Evolutionary conservation across 495 filamentous ascomycete species (phyloP), one percentile per base, ranked within the genome.

Genomic region (Neurospora hispaniola): DNA sequence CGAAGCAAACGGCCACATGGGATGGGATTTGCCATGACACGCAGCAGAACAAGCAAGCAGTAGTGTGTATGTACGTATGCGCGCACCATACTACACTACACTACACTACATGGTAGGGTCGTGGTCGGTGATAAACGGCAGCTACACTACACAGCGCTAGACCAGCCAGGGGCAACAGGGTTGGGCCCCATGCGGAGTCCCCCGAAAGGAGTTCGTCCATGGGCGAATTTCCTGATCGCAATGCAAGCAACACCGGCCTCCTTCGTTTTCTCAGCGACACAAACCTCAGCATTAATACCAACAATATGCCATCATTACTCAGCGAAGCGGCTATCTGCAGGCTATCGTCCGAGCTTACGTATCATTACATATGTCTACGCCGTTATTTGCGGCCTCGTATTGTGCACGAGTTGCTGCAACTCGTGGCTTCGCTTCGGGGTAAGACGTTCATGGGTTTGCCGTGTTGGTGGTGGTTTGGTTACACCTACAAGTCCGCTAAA

Each of bases 211-310:
- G 69, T 42, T 69, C 69, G 68, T 44, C 71, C 40, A 27, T 71
- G 31, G 72, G 71, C 76, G 74, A 79, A 73, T 78, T 70, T 66
- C 54, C 54, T 66, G 54, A 76, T 70, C 73, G 40, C 71, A 66
- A 40, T 75, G 72, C 77, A 74, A 74, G 75, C 75, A 69, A 69
- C 31, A 12, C 71, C 62, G 23, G 31, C 46, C 42, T 59, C 41
- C 43, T 71, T 42, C 20, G 18, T 44, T 38, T 41, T 20, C 69
- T 72, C 54, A 66, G 54, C 54, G 54, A 66, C 54, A 66, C 35
- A 66, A 66, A 16, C 54, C 23, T 66, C 54, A 35, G 54, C 54
- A 66, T 66, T 35, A 38, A 66, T 38, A 35, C 54, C 54, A 66
- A 35, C 27, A 42, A 66, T 73, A 73, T 68, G 62, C 69, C 73